Evolutionary conservation across 768 basidiomycete genomes (phyloP).

Genomic region (Gloeophyllum trabeum): DNA sequence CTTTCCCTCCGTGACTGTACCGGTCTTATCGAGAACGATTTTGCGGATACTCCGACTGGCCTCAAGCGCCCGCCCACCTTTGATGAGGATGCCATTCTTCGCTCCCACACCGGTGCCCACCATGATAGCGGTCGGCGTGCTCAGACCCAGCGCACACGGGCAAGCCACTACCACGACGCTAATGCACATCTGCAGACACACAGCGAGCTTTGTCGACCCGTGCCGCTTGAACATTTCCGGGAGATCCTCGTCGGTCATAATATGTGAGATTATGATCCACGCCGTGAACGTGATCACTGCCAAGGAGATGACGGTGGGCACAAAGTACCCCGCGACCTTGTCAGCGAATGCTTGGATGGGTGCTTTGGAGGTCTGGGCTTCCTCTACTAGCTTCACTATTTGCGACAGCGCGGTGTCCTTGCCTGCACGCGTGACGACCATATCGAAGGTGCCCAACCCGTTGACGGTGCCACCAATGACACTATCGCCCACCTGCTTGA

Average conservation of each 20-base stretch:
- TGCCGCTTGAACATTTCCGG: slow-evolving; percentile 80
- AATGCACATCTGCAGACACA: slow-evolving; percentile 95
- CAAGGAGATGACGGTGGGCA: slow-evolving; percentile 82
- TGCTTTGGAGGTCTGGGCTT: slow-evolving; percentile 95
- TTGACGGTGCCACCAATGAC: slow-evolving; percentile 98
- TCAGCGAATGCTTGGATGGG: slow-evolving; percentile 98
- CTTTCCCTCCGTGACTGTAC: slow-evolving; percentile 94
- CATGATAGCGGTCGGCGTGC: slow-evolving; percentile 98
- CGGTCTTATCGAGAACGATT: slow-evolving; percentile 93
- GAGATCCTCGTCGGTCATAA: slow-evolving; percentile 44
- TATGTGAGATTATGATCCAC: slow-evolving; percentile 70
- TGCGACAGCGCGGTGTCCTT: slow-evolving; percentile 94
- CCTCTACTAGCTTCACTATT: slow-evolving; percentile 94
- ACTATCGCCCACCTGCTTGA: slow-evolving; percentile 72
- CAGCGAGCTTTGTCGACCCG: slow-evolving; percentile 77
- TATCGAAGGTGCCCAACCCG: slow-evolving; percentile 93
- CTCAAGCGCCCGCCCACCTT: slow-evolving; percentile 90
- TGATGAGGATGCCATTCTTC: slow-evolving; percentile 95
- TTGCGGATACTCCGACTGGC: slow-evolving; percentile 74
- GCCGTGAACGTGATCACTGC: slow-evolving; percentile 68
- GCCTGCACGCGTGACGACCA: slow-evolving; percentile 90
- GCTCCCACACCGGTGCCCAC: slow-evolving; percentile 97
- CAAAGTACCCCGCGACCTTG: slow-evolving; percentile 88
- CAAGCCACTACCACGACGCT: slow-evolving; percentile 97
- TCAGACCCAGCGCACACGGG: slow-evolving; percentile 92